phyloP scores from a whole-genome alignment of 441 rosid genomes.

The Populus hybrid region DNA sequence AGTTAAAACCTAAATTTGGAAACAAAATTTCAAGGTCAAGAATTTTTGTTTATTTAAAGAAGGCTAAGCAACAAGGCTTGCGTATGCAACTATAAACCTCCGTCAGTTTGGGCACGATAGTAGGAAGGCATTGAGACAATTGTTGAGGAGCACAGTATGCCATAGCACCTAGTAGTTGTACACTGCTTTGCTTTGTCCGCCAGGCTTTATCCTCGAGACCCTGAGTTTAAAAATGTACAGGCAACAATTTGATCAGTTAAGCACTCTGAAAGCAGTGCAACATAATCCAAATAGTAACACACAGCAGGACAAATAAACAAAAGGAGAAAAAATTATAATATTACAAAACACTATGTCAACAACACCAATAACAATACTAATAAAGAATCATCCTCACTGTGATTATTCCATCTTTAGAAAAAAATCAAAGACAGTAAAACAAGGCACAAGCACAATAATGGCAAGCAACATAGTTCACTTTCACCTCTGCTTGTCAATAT shows the following conservation, averaged over 20 bases:
- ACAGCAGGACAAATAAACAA: not conserved
- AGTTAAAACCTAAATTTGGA: slow-evolving; percentile 71
- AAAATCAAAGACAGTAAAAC: not conserved
- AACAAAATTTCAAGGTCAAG: not conserved
- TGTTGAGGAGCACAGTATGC: slow-evolving; percentile 99
- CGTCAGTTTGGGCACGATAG: slow-evolving; percentile 91
- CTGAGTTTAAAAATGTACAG: slow-evolving; percentile 30
- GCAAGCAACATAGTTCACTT: not conserved
- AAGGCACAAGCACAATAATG: not conserved
- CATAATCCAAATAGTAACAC: not conserved
- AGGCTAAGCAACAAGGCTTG: not conserved
- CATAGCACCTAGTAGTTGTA: slow-evolving; percentile 99
- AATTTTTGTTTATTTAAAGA: slow-evolving; percentile 14
- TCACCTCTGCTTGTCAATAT: not conserved
- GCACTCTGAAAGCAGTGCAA: not conserved
- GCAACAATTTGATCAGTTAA: not conserved
- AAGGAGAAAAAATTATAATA: not conserved
- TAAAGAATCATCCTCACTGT: not conserved
- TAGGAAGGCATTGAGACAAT: slow-evolving; percentile 98
- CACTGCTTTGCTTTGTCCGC: slow-evolving; percentile 99
- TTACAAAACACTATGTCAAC: not conserved
- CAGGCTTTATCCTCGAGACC: slow-evolving; percentile 99
- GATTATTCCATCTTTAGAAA: not conserved
- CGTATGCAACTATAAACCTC: slow-evolving; percentile 48
- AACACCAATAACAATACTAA: not conserved